phyloP scores from a whole-genome alignment of 495 filamentous ascomycete genomes.

The Annulohypoxylon moriforme region DNA sequence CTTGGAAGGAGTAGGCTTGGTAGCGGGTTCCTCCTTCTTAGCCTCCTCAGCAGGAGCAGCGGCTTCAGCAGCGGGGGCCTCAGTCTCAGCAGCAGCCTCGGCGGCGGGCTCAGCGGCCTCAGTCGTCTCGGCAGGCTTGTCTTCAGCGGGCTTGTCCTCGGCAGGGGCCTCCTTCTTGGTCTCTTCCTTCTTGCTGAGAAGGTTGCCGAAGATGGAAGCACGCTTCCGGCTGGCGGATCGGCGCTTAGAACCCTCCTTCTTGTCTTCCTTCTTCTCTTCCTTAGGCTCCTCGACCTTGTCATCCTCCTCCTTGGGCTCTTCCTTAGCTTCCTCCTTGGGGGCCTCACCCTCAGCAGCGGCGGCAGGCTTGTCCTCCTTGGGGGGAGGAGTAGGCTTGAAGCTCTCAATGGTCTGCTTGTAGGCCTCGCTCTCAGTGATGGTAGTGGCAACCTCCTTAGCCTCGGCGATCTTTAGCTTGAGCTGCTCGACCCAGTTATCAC shows the following conservation, averaged over 20 bases:
- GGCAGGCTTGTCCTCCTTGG: constrained; percentile 59
- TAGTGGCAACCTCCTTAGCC: constrained; percentile 77
- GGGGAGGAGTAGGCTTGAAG: constrained; percentile 69
- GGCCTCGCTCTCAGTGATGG: constrained; percentile 74
- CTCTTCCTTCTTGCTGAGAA: constrained; percentile 81
- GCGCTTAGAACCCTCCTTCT: constrained; percentile 64
- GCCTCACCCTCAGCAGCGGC: constrained; percentile 61
- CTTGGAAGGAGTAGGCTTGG: constrained; percentile 56
- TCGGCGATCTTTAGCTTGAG: constrained; percentile 80
- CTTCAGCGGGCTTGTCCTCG: constrained; percentile 58
- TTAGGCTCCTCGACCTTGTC: constrained; percentile 55
- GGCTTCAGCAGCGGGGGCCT: constrained; percentile 45
- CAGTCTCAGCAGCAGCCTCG: constrained; percentile 43
- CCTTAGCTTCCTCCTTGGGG: constrained; percentile 62
- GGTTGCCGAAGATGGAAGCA: constrained; percentile 79
- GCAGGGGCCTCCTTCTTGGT: constrained; percentile 67
- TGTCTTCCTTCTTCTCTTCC: constrained; percentile 59
- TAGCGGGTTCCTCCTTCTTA: constrained; percentile 46
- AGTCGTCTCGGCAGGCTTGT: constrained; percentile 49
- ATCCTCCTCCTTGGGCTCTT: constrained; percentile 54
- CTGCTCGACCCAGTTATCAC: constrained; percentile 88
- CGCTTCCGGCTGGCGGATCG: constrained; percentile 92
- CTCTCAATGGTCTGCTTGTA: constrained; percentile 83
- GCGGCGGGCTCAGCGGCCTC: constrained; percentile 44
- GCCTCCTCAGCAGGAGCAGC: constrained; percentile 51